Evolutionary conservation across 306 rosid species (phyloP).

Genomic region (cucumber (Cucumis sativus)): DNA sequence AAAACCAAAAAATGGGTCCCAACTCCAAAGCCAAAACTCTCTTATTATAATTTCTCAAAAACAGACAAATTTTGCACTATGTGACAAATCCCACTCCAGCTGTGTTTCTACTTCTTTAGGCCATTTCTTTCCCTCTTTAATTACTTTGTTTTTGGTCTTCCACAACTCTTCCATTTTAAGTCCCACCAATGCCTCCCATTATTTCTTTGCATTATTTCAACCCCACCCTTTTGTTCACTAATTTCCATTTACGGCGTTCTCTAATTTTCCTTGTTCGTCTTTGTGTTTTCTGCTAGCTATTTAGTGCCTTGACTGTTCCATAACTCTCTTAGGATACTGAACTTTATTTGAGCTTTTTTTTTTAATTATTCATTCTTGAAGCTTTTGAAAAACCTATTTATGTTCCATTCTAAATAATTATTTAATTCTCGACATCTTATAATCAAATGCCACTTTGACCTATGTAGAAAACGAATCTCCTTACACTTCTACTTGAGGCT

Average conservation of each 20-base stretch:
- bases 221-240: background rate
- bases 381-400: background rate
- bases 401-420: background rate
- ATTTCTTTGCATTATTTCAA: background rate
- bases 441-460: too few relatives aligned
- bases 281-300: background rate
- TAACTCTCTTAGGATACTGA: background rate
- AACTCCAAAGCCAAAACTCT: background rate
- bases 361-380: background rate
- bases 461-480: background rate
- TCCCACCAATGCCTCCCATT: background rate
- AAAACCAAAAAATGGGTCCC: background rate
- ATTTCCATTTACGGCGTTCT: background rate
- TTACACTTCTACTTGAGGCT: background rate
- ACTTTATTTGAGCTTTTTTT: background rate
- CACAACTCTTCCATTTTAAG: background rate
- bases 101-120: background rate
- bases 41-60: background rate
- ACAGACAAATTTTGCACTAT: background rate
- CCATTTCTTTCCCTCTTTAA: background rate
- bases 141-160: background rate
- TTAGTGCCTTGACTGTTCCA: background rate
- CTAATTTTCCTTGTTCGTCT: background rate
- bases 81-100: background rate
- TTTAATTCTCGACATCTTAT: background rate